Evolutionary conservation across 305 asterid species (phyloP).

Genomic region (Fraxinus greggii): DNA sequence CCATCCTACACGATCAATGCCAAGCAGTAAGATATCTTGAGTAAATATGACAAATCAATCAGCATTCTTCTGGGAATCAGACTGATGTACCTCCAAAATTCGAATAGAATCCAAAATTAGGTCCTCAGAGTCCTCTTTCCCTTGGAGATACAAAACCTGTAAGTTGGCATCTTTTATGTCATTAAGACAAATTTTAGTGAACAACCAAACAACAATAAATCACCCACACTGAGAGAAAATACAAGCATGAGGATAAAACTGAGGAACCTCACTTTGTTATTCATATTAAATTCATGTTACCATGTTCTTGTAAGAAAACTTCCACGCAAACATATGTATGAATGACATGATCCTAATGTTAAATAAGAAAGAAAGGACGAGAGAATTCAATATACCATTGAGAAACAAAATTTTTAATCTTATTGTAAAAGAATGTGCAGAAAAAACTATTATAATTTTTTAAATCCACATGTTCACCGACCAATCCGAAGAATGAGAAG

Average conservation of each 20-base stretch:
- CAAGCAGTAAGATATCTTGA: constrained; percentile 22
- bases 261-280: not conserved
- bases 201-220: not conserved
- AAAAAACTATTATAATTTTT: not conserved
- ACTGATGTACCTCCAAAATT: constrained; percentile 67
- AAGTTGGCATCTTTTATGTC: constrained; percentile 21
- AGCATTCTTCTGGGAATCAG: constrained; percentile 21
- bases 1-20: constrained; percentile 54
- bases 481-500: not conserved
- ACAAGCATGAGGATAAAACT: not conserved
- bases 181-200: not conserved
- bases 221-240: not conserved
- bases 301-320: not conserved
- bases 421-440: not conserved
- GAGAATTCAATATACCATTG: not conserved
- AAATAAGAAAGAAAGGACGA: not conserved
- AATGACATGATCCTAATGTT: not conserved
- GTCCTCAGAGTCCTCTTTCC: constrained; percentile 75
- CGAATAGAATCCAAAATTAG: constrained; percentile 65
- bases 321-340: not conserved
- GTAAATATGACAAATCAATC: constrained; percentile 16
- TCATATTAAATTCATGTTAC: not conserved
- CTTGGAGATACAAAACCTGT: constrained; percentile 76
- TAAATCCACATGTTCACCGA: not conserved
- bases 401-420: not conserved